Percentiles rank a stretch among this genome's conserved stretches.
These are phyloP conservation scores for Anacardium occidentale DNA, from an alignment of 345 rosid genomes.

Conservation along the genomic window DNA sequence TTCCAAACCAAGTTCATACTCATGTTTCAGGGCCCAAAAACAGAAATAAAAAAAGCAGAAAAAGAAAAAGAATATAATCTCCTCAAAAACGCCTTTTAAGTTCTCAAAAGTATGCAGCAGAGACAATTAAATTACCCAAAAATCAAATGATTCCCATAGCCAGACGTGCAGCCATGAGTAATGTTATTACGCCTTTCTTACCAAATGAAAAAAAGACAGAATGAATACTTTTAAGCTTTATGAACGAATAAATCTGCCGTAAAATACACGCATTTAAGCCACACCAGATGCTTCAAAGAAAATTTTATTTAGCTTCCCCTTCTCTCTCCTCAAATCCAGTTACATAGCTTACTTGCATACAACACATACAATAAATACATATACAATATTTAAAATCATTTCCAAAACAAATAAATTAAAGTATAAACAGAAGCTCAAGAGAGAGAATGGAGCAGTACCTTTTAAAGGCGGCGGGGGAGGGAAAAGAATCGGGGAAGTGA, in stretches of 20 bases:
- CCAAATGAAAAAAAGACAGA: background rate
- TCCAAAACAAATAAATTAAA: background rate
- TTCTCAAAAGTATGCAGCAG: background rate
- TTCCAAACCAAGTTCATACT: background rate
- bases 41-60: background rate
- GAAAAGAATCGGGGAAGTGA: background rate
- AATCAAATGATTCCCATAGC: background rate
- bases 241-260: background rate
- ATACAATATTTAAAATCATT: too few relatives aligned
- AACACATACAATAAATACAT: too few relatives aligned
- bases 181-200: too few relatives aligned
- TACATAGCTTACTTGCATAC: too few relatives aligned
- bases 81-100: background rate
- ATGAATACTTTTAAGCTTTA: background rate
- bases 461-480: background rate
- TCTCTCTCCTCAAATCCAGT: too few relatives aligned
- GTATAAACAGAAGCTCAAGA: background rate
- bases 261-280: background rate
- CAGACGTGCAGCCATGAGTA: background rate
- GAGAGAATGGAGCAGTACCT: background rate
- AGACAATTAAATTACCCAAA: background rate
- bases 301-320: too few relatives aligned
- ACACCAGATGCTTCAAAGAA: background rate
- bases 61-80: background rate
- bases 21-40: background rate